Base-by-base conservation (phyloP, 139 green algal species). In the Volvox africanus region DNA sequence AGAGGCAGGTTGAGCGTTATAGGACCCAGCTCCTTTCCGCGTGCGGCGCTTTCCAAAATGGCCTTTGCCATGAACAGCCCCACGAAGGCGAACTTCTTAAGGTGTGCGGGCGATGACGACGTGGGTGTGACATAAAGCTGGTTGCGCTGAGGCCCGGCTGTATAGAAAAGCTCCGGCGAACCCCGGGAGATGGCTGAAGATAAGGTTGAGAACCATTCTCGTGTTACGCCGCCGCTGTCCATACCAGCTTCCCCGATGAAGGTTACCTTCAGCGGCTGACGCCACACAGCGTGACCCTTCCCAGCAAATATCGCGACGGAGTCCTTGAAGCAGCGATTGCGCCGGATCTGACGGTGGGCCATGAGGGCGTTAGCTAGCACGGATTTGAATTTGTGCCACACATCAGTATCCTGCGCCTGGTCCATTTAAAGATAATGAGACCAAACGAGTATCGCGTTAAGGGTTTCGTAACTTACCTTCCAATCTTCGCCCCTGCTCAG, bases 1-100 rank as follows among this genome's bases (percentile, higher is more conserved):
- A 95, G 94, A 55, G 69, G 89, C 73, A 96, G 94, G 94, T 95
- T 96, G 67, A 96, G 92, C 55, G 93, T 93, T 79, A 96, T 94
- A 69, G 94, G 88, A 37, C 94, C 94, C 87, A 96, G 91, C 87
- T 96, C 94, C 88, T 95, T 95, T 82, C 92, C 92, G 67, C 94
- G 91, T 35, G 94, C 94, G 11, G 93, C 91, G 16, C 82, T 92
- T 85, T 96, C 94, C 61, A 96, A 75, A 67, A 96, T 93, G 9
- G 94, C 94, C 88, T 96, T 96, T 69, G 94, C 94, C 94, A 96
- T 96, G 87, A 96, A 93, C 36, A 95, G 88, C 22, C 94, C 94
- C 75, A 96, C 92, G 77, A 96, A 96, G 28, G 88, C 78, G 88
- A 94, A 96, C 91, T 94, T 94, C 91, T 94, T 94, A 6, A 95